Percentiles rank a stretch among this genome's conserved stretches.
These are phyloP conservation scores for Castanospermum australe DNA, from an alignment of 306 rosid species.

Conservation along the genomic window DNA sequence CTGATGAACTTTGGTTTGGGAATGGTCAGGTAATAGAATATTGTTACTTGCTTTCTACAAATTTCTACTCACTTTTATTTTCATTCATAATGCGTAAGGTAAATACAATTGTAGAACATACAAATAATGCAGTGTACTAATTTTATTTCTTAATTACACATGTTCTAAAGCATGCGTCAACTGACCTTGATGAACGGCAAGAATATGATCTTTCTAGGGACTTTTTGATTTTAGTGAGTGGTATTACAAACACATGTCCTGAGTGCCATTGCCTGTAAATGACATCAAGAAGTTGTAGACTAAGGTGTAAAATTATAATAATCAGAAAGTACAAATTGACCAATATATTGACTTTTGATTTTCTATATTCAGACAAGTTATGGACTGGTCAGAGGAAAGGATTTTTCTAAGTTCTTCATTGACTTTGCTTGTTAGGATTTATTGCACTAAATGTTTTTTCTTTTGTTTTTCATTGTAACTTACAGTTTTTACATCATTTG, in stretches of 20 bases:
- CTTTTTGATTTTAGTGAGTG: not conserved
- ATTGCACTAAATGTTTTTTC: not conserved
- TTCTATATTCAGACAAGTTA: not conserved
- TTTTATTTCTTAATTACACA: not conserved
- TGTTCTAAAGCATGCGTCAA: constrained; percentile 9
- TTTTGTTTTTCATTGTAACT: not conserved
- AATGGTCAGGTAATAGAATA: constrained; percentile 58
- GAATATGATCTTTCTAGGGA: not conserved
- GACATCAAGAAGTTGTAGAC: not conserved
- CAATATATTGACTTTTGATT: not conserved
- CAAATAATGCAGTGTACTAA: not conserved
- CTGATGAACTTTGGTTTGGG: constrained; percentile 92
- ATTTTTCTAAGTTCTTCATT: not conserved
- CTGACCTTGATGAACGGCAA: not conserved
- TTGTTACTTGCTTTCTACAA: constrained; percentile 7
- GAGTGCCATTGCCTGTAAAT: not conserved
- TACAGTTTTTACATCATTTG: constrained; percentile 3
- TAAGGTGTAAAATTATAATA: not conserved
- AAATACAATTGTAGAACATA: not conserved
- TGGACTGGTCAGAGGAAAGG: not conserved
- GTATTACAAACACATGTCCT: not conserved
- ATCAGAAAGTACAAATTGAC: not conserved
- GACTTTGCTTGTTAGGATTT: not conserved
- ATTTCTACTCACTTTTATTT: not conserved
- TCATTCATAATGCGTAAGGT: constrained; percentile 11